Evolutionary conservation across 768 basidiomycete genomes (phyloP).

Genomic region (Phaffia tasmanica): DNA sequence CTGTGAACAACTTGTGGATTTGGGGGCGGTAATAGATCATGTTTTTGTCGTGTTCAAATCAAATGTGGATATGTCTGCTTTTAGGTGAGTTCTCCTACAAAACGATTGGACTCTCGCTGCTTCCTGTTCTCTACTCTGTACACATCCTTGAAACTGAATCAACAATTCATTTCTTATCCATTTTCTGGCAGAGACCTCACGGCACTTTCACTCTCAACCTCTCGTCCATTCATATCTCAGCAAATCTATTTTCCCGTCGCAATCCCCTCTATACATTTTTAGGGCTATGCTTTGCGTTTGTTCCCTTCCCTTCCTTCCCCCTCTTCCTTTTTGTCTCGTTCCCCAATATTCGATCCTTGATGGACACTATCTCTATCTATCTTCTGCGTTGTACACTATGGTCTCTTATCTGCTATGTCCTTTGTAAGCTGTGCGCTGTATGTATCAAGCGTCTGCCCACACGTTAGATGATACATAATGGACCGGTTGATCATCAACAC

Average conservation of each 20-base stretch:
- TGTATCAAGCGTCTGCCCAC: too few species aligned
- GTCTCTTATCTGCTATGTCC: too few species aligned
- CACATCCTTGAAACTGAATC: neutral
- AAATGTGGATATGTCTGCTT: conserved; percentile 42
- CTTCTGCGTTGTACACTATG: too few species aligned
- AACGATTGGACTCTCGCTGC: neutral
- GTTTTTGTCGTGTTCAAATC: conserved; percentile 82
- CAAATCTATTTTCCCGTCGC: conserved; percentile 13
- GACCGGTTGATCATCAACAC: too few species aligned
- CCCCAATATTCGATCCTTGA: too few species aligned
- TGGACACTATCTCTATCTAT: too few species aligned
- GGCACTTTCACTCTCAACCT: conserved; percentile 15
- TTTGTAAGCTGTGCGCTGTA: too few species aligned
- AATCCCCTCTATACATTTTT: neutral
- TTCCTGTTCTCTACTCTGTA: neutral
- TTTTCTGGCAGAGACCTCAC: conserved; percentile 7
- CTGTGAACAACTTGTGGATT: neutral
- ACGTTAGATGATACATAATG: too few species aligned
- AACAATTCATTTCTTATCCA: neutral
- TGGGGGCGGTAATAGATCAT: conserved; percentile 4
- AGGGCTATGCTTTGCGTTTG: too few species aligned
- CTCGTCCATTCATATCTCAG: conserved; percentile 15
- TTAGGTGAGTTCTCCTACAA: conserved; percentile 6
- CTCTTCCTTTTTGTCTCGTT: too few species aligned
- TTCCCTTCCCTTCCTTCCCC: too few species aligned